Base-by-base conservation (phyloP, 768 basidiomycete species). In the Psilocybe subaeruginosa region DNA sequence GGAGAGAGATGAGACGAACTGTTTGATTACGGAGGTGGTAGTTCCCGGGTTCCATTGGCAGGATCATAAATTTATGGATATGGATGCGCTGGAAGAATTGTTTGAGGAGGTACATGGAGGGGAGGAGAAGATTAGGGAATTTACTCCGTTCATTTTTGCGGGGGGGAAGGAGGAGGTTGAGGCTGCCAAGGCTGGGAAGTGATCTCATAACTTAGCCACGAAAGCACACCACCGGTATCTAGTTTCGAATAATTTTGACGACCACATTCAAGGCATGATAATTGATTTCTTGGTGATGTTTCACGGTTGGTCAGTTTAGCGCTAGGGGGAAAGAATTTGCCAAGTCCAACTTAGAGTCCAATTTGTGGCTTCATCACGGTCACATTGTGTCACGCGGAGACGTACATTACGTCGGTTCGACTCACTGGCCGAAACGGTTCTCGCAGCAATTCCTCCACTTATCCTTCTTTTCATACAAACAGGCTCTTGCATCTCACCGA, bases 1-100 rank as follows among this genome's bases (percentile, higher is more conserved):
- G 51, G 69, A 77, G 45, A 69, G 71, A 59, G 70, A 76, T 37
- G 59, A 66, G n/a, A 73, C 73, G 0, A 80, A 84, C 4, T 85
- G 84, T 63, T 70, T 88, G 57, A 85, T 88, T 63, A 82, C 80
- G 16, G 85, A 87, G 72, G 80, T 87, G 4, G 84, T 86, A n/a
- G 79, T 85, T 9, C 85, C 85, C 0, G 84, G 82, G 3, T 84
- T 85, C 64, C 67, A 76, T 39, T 84, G 80, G 81, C 78, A 80
- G 54, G 84, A 84, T 64, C 84, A 85, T 63, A 55, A 70, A 17
- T 85, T 76, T 62, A 64, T 85, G 69, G 77, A 74, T n/a, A 60
- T 43, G 61, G 60, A 66, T 23, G 76, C 56, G 27, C 64, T 84
- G 63, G 55, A 73, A 46, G 63, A 67, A 23, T 57, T 84, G 29